Conservation (phyloP, 208 protist species). For the Leishmania tropica region DNA sequence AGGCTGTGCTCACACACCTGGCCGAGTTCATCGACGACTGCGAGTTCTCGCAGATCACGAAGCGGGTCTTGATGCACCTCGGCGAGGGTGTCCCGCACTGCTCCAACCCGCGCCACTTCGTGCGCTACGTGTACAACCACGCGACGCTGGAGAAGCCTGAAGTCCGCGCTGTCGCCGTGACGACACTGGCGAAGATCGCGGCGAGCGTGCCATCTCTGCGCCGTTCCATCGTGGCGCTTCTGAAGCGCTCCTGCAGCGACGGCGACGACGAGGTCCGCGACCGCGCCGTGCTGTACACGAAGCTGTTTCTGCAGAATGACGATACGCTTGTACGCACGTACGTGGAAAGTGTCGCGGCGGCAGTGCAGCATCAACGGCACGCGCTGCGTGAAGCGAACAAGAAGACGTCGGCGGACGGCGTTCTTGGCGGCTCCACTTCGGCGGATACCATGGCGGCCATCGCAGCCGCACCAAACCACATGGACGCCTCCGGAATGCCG, state of each 20-base stretch:
- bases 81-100: slow-evolving; percentile 94
- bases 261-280: slow-evolving; percentile 99
- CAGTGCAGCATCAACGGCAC: slow-evolving; percentile 46
- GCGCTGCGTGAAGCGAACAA: slow-evolving; percentile 10
- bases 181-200: slow-evolving; percentile 98
- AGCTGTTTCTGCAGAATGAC: slow-evolving; percentile 85
- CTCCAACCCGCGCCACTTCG: slow-evolving; percentile 87
- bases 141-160: slow-evolving; percentile 93
- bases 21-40: slow-evolving; percentile 99
- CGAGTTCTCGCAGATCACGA: slow-evolving; percentile 96
- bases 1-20: slow-evolving; percentile 92
- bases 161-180: slow-evolving; percentile 96
- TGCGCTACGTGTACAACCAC: slow-evolving; percentile 98
- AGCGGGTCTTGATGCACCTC: slow-evolving; percentile 96
- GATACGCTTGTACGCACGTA: slow-evolving; percentile 58
- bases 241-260: slow-evolving; percentile 94
- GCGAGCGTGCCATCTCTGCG: slow-evolving; percentile 86
- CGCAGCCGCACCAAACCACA: slow-evolving; percentile 10
- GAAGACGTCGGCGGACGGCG: slow-evolving; percentile 1
- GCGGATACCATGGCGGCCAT: slow-evolving; percentile 23
- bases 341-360: slow-evolving; percentile 73
- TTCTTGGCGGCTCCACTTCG: slow-evolving; percentile 6
- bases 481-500: background rate
- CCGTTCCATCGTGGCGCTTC: slow-evolving; percentile 85
- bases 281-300: slow-evolving; percentile 94